phyloP scores from a whole-genome alignment of 129 eudicot species.

The Saussurea involucrata region DNA sequence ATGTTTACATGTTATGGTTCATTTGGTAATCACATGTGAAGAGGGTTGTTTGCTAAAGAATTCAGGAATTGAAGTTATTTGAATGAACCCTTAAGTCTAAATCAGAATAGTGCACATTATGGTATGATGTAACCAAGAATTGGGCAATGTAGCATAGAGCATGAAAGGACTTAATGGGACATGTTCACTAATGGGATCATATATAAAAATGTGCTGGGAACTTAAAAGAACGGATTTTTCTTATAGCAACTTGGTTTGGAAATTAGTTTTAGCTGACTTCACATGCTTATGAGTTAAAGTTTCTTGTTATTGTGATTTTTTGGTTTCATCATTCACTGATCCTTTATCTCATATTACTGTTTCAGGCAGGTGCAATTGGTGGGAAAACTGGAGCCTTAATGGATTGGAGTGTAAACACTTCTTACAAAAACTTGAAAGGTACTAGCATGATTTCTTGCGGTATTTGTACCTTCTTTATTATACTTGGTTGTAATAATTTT shows the following conservation, averaged over 20 bases:
- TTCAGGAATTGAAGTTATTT: background rate
- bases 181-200: constrained; percentile 8
- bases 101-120: background rate
- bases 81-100: background rate
- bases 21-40: background rate
- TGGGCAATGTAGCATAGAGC: background rate
- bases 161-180: constrained; percentile 8
- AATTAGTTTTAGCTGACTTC: background rate
- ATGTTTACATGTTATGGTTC: constrained; percentile 1
- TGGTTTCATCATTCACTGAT: constrained; percentile 4
- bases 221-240: background rate
- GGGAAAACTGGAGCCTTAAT: constrained; percentile 47
- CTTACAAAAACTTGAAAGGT: constrained; percentile 75
- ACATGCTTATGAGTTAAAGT: background rate
- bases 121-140: background rate
- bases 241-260: background rate
- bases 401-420: constrained; percentile 68
- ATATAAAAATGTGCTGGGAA: background rate
- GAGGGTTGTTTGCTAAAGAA: background rate
- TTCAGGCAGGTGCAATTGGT: constrained; percentile 46
- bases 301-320: background rate
- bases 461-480: background rate
- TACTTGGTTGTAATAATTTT: background rate
- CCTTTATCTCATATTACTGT: constrained; percentile 12
- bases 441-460: constrained; percentile 4